phyloP scores from a whole-genome alignment of 129 eudicot species.

The Flaveria brownii region DNA sequence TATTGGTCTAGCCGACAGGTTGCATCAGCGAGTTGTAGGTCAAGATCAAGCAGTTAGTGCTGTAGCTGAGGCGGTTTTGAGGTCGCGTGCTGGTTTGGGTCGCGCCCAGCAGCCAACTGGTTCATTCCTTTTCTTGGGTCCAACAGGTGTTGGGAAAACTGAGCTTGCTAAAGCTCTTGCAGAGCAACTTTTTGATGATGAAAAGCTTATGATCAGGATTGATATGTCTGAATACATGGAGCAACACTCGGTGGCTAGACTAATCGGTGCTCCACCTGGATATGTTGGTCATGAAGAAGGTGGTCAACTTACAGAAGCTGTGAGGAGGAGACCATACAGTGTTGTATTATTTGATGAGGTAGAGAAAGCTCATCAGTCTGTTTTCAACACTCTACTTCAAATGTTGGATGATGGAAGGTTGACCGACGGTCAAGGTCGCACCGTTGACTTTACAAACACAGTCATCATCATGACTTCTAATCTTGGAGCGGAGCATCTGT shows the following conservation, averaged over 20 bases:
- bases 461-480: conserved; percentile 95
- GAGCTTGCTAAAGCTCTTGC: conserved; percentile 98
- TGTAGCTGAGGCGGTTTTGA: conserved; percentile 90
- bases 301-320: conserved; percentile 93
- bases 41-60: conserved; percentile 89
- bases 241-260: conserved; percentile 91
- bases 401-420: conserved; percentile 90
- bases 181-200: conserved; percentile 91
- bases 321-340: conserved; percentile 81
- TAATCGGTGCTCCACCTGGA: conserved; percentile 99
- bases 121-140: conserved; percentile 93
- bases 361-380: conserved; percentile 77
- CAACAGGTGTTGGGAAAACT: conserved; percentile 95
- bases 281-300: conserved; percentile 98
- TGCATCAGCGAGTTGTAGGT: conserved; percentile 85
- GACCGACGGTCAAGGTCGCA: conserved; percentile 96
- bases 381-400: conserved; percentile 87
- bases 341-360: conserved; percentile 87
- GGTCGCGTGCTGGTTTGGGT: conserved; percentile 96
- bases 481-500: conserved; percentile 80
- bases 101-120: conserved; percentile 95
- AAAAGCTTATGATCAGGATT: conserved; percentile 71
- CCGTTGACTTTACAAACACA: conserved; percentile 81
- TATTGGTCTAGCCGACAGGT: conserved; percentile 70
- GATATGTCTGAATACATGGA: conserved; percentile 99